phyloP scores from a whole-genome alignment of 371 early-diverging fungal species.

The Mucor circinelloides region DNA sequence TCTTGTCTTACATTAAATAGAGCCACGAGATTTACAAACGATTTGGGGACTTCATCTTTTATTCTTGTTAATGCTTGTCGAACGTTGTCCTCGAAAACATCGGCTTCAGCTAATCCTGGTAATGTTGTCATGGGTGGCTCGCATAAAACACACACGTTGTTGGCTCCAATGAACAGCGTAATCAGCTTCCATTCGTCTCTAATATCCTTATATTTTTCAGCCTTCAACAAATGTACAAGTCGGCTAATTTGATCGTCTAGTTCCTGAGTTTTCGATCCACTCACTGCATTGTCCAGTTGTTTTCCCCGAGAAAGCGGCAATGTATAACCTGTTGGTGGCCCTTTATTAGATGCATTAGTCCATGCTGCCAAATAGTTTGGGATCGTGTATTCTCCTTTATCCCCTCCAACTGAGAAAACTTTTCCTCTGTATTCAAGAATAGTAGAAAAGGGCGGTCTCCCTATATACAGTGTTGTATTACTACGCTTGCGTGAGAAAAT shows the following conservation, averaged over 20 bases:
- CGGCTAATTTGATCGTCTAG: constrained; percentile 33
- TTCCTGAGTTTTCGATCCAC: constrained; percentile 55
- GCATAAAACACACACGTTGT: constrained; percentile 68
- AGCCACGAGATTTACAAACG: constrained; percentile 63
- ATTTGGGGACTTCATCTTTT: constrained; percentile 42
- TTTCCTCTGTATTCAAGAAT: constrained; percentile 67
- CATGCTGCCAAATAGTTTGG: constrained; percentile 55
- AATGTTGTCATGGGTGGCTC: constrained; percentile 36
- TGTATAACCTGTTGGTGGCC: constrained; percentile 58
- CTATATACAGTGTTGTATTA: constrained; percentile 13
- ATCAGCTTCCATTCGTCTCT: constrained; percentile 67
- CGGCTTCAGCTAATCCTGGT: constrained; percentile 48
- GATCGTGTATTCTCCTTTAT: constrained; percentile 58
- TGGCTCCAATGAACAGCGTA: constrained; percentile 71
- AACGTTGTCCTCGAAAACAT: constrained; percentile 50
- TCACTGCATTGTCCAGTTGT: constrained; percentile 67
- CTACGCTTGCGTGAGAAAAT: neutral
- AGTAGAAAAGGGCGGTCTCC: constrained; percentile 56
- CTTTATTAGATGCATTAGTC: constrained; percentile 26
- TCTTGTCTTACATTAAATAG: constrained; percentile 54
- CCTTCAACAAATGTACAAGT: constrained; percentile 22
- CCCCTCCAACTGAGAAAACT: constrained; percentile 66
- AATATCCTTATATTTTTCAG: constrained; percentile 24
- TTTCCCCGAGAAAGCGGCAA: constrained; percentile 60
- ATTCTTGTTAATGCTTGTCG: constrained; percentile 42